Evolutionary conservation across 2,329 filamentous ascomycete genomes (phyloP), one percentile per base, ranked within the genome.

Genomic region (Colletotrichum caudatum): DNA sequence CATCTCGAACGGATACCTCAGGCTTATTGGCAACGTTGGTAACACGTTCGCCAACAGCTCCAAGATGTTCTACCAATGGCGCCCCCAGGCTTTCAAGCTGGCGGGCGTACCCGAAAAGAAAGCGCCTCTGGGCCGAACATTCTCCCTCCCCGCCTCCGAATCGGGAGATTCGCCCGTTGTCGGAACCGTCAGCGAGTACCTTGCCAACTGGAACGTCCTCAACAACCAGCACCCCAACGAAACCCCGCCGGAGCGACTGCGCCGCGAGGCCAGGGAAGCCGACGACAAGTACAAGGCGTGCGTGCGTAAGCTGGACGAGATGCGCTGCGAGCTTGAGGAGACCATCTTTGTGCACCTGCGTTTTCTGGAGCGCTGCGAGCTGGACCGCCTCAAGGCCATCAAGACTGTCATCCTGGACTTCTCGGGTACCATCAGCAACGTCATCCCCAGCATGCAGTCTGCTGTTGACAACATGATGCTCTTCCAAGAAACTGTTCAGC

Each of bases 391-490:
- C 60, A 98, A 97, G 86, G 96, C 97, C 26, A 96, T 99, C 87
- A 98, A 99, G 87, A 95, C 95, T 33, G 97, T 99, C 64, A 92
- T 99, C 73, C 89, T 99, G 54, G 97, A 99, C 83, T 98, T 99
- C 81, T 98, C 95, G 5, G 96, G 96, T 57, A 94, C 95, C 48
- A 93, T 99, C 81, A 95, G 95, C 86, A 99, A 99, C 78, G 95
- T 98, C 77, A 98, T 99, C 74, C 97, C 96, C 23, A 97, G 93
- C 78, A 85, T 99, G 73, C 96, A 98, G 82, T 95, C 95, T 71
- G 94, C 95, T 0, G 94, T 99, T 33, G 96, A 99, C 84, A 94
- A 97, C 80, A 98, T 99, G 95, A 94, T 99, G 91, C 88, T 99
- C 58, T 99, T 97, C 84, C 96, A 99, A 81, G 96, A 99, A 85